Evolutionary conservation across 2,329 filamentous ascomycete species (phyloP).

Genomic region (Fusarium sp.): DNA sequence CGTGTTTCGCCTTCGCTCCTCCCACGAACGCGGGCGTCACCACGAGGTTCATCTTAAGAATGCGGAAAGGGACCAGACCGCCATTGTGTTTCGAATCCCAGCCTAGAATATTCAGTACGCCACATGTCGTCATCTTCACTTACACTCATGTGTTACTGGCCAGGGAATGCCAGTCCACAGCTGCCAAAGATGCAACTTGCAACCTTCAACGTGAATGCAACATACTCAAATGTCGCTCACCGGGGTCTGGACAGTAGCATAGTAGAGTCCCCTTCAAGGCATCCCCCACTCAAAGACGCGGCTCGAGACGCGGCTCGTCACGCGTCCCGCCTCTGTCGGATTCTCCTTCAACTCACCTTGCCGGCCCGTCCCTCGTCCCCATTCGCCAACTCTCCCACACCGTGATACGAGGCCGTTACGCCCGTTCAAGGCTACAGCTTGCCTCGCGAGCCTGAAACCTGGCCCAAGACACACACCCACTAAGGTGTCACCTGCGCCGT

Average conservation of each 20-base stretch:
- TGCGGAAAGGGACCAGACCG: conserved; percentile 4
- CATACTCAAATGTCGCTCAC: conserved; percentile 18
- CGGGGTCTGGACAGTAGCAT: not conserved
- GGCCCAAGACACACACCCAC: conserved; percentile 35
- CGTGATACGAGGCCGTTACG: conserved; percentile 37
- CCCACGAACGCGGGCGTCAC: not conserved
- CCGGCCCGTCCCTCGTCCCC: conserved; percentile 25
- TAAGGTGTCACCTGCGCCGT: conserved; percentile 37
- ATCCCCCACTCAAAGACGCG: conserved; percentile 21
- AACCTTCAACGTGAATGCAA: conserved; percentile 25
- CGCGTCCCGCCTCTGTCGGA: conserved; percentile 9
- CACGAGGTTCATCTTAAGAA: not conserved
- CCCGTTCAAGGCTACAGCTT: conserved; percentile 27
- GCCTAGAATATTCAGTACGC: conserved; percentile 23
- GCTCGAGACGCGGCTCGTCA: conserved; percentile 30
- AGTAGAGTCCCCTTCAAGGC: conserved; percentile 16
- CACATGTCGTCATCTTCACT: conserved; percentile 23
- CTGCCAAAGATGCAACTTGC: conserved; percentile 4
- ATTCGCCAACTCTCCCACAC: conserved; percentile 34
- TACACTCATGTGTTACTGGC: not conserved
- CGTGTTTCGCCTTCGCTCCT: not conserved
- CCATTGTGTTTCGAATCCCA: conserved; percentile 3
- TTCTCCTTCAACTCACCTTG: conserved; percentile 17
- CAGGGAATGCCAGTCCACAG: conserved; percentile 11
- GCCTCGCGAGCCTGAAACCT: conserved; percentile 20